phyloP scores from a whole-genome alignment of 768 basidiomycete genomes.

The Coprinopsis sp. region DNA sequence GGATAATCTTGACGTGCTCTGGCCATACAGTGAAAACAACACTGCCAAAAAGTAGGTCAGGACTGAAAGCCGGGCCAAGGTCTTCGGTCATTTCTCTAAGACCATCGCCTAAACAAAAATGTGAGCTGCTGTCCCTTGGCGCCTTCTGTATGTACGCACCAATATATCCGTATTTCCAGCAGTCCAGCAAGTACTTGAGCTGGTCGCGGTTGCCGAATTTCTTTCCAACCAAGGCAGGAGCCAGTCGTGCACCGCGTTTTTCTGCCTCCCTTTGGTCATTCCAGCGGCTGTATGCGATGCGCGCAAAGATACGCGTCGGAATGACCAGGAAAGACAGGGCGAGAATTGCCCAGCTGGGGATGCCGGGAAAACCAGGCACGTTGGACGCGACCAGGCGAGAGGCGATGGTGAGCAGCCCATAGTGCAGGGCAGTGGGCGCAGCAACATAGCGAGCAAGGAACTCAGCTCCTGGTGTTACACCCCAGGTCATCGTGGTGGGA shows the following conservation, averaged over 20 bases:
- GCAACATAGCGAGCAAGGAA: constrained; percentile 20
- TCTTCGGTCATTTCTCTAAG: constrained; percentile 29
- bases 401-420: constrained; percentile 1
- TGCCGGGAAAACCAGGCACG: not conserved
- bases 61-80: constrained; percentile 40
- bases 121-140: not conserved
- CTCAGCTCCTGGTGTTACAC: constrained; percentile 32
- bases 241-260: constrained; percentile 41
- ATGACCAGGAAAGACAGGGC: constrained; percentile 1
- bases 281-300: constrained; percentile 14
- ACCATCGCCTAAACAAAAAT: constrained; percentile 35
- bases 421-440: constrained; percentile 4
- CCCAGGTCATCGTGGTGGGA: constrained; percentile 5
- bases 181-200: constrained; percentile 30
- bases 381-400: not conserved
- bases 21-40: constrained; percentile 46
- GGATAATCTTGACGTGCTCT: constrained; percentile 52
- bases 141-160: constrained; percentile 27
- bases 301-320: not conserved
- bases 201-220: constrained; percentile 43
- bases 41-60: constrained; percentile 42
- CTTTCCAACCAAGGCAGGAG: constrained; percentile 34
- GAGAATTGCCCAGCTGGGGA: constrained; percentile 5
- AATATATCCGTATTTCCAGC: constrained; percentile 44
- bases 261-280: constrained; percentile 35